Evolutionary conservation across 345 rosid species (phyloP).

Genomic region (Turnera subulata): DNA sequence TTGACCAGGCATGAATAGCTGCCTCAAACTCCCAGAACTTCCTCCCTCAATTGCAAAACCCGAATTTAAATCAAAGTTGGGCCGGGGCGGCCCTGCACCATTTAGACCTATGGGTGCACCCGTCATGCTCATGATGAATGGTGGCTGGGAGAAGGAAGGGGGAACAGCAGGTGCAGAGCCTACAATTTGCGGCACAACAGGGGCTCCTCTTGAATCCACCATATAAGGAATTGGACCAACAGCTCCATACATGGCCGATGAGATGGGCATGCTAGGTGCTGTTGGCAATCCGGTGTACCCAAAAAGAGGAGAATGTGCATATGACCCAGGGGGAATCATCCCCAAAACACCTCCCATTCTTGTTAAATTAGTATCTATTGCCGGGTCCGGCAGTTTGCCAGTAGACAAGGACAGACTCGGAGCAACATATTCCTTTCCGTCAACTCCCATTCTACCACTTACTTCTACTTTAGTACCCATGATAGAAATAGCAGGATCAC

Average conservation of each 20-base stretch:
- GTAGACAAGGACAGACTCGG: conserved; percentile 45
- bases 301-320: conserved; percentile 50
- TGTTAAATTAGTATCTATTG: conserved; percentile 37
- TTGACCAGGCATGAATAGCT: conserved; percentile 55
- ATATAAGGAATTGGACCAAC: conserved; percentile 66
- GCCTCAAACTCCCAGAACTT: conserved; percentile 47
- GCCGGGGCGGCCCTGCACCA: conserved; percentile 49
- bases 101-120: conserved; percentile 43
- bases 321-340: conserved; percentile 49
- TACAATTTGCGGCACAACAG: conserved; percentile 59
- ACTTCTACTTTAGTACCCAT: conserved; percentile 63
- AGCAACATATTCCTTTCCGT: conserved; percentile 46
- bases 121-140: conserved; percentile 62
- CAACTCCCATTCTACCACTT: conserved; percentile 29
- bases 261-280: conserved; percentile 47
- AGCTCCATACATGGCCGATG: conserved; percentile 56
- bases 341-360: conserved; percentile 58
- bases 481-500: conserved; percentile 63
- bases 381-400: conserved; percentile 53
- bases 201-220: conserved; percentile 63
- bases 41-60: conserved; percentile 62
- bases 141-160: conserved; percentile 50
- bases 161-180: conserved; percentile 49
- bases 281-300: conserved; percentile 53
- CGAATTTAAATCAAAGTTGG: conserved; percentile 63